phyloP scores from a whole-genome alignment of 1,139 yeast genomes.

The Candida glucosophila region DNA sequence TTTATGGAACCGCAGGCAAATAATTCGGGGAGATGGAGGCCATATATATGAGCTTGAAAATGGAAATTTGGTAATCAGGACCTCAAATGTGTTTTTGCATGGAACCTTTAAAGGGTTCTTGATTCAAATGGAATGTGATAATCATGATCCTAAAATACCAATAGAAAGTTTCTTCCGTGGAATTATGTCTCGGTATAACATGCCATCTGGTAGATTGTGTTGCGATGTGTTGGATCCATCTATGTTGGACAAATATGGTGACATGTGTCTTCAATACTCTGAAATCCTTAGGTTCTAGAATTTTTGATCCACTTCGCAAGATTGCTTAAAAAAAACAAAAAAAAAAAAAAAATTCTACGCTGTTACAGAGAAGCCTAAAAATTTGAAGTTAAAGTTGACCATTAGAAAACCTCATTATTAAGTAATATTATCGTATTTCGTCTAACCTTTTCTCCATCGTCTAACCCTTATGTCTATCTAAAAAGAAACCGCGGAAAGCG shows the following conservation, averaged over 20 bases:
- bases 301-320: no score
- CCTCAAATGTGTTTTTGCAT: conserved; percentile 66
- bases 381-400: no score
- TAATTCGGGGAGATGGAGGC: conserved; percentile 74
- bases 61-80: conserved; percentile 39
- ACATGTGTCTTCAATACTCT: conserved; percentile 39
- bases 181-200: conserved; percentile 27
- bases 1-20: conserved; percentile 64
- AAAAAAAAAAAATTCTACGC: no score
- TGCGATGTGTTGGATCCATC: conserved; percentile 21
- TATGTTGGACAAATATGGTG: conserved; percentile 28
- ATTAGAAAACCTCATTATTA: no score
- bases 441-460: no score
- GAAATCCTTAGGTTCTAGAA: conserved; percentile 33
- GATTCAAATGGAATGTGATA: conserved; percentile 42
- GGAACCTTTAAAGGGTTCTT: conserved; percentile 68
- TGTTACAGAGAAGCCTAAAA: no score
- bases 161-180: conserved; percentile 14
- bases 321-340: no score
- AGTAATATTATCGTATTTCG: no score
- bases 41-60: conserved; percentile 48
- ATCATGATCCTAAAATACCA: conserved; percentile 6
- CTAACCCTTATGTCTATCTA: no score
- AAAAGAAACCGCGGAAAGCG: no score
- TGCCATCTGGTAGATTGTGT: conserved; percentile 34